Base-by-base conservation (phyloP, 2,329 filamentous ascomycete genomes). In the Pseudogymnoascus sp. region DNA sequence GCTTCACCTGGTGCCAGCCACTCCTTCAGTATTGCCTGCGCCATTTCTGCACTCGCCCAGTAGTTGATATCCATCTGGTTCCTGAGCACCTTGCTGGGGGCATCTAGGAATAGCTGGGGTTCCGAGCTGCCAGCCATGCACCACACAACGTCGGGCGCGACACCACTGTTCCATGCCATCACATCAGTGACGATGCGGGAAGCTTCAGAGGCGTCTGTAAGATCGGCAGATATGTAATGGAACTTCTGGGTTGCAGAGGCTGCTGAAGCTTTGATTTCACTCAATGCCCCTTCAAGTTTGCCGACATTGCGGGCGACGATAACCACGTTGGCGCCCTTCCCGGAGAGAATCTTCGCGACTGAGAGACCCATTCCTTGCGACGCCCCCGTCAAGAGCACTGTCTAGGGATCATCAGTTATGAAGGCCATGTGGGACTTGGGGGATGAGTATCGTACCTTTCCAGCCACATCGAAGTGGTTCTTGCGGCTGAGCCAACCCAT, bases 31-130 rank as follows among this genome's bases (percentile, higher is more conserved):
- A 89, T 85, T 19, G 90, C 87, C 73, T 96, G 92, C 39, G 92
- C 89, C 77, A 96, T 90, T 75, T 96, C 95, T 43, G 89, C 88
- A 31, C 87, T 86, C 60, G 91, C 90, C 83, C 88, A 96, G 79
- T 91, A 98, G 77, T 97, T 93, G 69, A 93, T 84, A 73, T 96
- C 91, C 91, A 96, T 96, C 75, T 96, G 91, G 68, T 82, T 79
- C 45, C 88, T 84, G 68, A 92, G 79, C 10, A 83, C 83, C 6
- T 86, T 78, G 62, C 90, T 79, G 7, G 89, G 82, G 41, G 85
- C 86, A 66, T 96, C 90, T 68, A 90, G 76, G 78, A 93, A 96
- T 66, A 96, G 87, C 37, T 85, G 82, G 0, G 93, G 93, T 14
- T 80, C 81, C 5, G 90, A 84, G 68, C 84, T 81, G 66, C 93